Base-by-base conservation (phyloP, 768 basidiomycete genomes). In the Podaxis sp. region DNA sequence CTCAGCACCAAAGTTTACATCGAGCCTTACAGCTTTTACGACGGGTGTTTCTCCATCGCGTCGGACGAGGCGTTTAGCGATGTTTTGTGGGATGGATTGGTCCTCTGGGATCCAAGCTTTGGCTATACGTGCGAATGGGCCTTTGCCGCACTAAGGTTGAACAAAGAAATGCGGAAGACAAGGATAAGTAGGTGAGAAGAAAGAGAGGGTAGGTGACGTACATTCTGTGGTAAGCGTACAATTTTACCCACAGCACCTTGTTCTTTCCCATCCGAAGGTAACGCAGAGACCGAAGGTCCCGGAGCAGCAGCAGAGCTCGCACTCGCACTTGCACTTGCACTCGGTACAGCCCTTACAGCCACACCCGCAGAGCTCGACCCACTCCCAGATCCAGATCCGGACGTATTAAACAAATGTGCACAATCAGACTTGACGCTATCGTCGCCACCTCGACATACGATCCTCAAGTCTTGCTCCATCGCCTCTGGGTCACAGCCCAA, bases 191-290 rank as follows among this genome's bases (percentile, higher is more conserved):
- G 17, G 11, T 17, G 5, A 53, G 40, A 49, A 24, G 8, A 55
- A n/a, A 24, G 52, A 15, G 33, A 9, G 8, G 9, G 33, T 7
- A 33, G 33, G 33, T 33, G 33, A 75, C 79, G 49, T 61, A 85
- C 85, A 57, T 73, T 74, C 66, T 85, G 78, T 4, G 85, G 84
- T 7, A 87, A 68, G 19, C 84, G 77, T 30, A 85, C 83, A 22
- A 87, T 63, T 48, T 77, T 80, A 42, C 73, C 72, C 52, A 67
- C 74, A 6, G 75, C 75, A 13, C 76, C 61, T 30, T 68, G 42
- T 52, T 66, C 58, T 61, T 53, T 39, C 15, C n/a, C 48, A 17
- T 53, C 59, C 8, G 57, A 5, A 9, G 40, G 46, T 4, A 51
- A 30, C 1, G 40, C 42, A 30, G 60, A 22, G 12, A 8, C 52